phyloP scores from a whole-genome alignment of 805 yeast genomes.

The Barnettozyma populi region DNA sequence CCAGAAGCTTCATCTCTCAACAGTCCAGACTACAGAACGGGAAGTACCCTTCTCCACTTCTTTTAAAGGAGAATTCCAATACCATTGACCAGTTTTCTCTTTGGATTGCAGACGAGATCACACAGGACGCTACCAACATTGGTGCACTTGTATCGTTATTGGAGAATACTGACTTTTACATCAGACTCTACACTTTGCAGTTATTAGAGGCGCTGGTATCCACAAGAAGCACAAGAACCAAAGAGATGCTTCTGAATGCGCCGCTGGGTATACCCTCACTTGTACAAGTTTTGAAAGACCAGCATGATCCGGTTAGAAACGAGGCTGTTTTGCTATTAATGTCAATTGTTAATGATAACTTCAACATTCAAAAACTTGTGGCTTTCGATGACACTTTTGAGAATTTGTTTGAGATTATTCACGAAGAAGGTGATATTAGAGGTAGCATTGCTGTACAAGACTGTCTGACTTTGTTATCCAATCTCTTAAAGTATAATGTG shows the following conservation, averaged over 20 bases:
- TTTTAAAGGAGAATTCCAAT: conserved; percentile 40
- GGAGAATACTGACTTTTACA: conserved; percentile 62
- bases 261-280: conserved; percentile 79
- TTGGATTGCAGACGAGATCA: conserved; percentile 93
- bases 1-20: conserved; percentile 68
- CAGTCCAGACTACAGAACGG: conserved; percentile 72
- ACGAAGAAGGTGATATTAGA: conserved; percentile 82
- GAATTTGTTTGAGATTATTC: conserved; percentile 68
- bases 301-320: conserved; percentile 81
- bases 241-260: conserved; percentile 63
- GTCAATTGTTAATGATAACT: conserved; percentile 75
- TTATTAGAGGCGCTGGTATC: conserved; percentile 77
- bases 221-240: conserved; percentile 67
- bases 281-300: conserved; percentile 55
- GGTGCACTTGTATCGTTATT: conserved; percentile 38
- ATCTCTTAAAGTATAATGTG: conserved; percentile 73
- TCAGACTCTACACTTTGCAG: conserved; percentile 76
- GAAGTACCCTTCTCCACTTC: conserved; percentile 69
- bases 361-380: conserved; percentile 84
- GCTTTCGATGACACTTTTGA: conserved; percentile 95
- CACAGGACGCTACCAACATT: conserved; percentile 43
- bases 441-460: conserved; percentile 92
- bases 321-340: conserved; percentile 80
- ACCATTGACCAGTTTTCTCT: conserved; percentile 78
- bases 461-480: conserved; percentile 69